Percentiles rank a stretch among this genome's conserved stretches.
Evolutionary conservation across 306 rosid species (phyloP).

Genomic region (Cucurbita pepo): DNA sequence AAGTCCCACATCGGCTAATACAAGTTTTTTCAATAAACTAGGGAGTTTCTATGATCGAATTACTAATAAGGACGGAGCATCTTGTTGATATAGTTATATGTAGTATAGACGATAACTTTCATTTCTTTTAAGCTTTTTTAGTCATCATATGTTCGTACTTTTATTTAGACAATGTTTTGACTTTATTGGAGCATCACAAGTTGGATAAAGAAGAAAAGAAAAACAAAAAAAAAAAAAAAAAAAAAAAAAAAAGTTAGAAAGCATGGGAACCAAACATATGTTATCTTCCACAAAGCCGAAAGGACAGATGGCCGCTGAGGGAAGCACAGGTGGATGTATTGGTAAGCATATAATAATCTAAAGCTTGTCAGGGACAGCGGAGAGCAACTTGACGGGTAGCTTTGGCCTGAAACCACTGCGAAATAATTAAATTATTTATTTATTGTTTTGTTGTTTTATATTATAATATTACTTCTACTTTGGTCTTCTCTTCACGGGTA

Average conservation of each 20-base stretch:
- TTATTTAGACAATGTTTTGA: too few species aligned
- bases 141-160: too few species aligned
- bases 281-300: not conserved
- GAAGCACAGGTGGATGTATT: conserved; percentile 5
- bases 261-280: not conserved
- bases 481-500: not conserved
- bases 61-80: too few species aligned
- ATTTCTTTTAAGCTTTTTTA: too few species aligned
- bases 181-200: too few species aligned
- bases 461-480: not conserved
- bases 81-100: too few species aligned
- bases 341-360: not conserved
- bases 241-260: not conserved
- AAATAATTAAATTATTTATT: not conserved
- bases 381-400: conserved; percentile 2
- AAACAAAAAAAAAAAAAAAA: not conserved
- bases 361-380: not conserved
- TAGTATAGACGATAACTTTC: too few species aligned
- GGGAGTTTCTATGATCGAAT: too few species aligned
- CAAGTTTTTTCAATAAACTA: too few species aligned
- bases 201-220: not conserved
- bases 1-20: too few species aligned
- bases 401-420: not conserved
- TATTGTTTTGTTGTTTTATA: not conserved
- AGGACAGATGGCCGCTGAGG: conserved; percentile 8